Base-by-base conservation (phyloP, 495 filamentous ascomycete genomes). In the Talaromyces proteolyticus region DNA sequence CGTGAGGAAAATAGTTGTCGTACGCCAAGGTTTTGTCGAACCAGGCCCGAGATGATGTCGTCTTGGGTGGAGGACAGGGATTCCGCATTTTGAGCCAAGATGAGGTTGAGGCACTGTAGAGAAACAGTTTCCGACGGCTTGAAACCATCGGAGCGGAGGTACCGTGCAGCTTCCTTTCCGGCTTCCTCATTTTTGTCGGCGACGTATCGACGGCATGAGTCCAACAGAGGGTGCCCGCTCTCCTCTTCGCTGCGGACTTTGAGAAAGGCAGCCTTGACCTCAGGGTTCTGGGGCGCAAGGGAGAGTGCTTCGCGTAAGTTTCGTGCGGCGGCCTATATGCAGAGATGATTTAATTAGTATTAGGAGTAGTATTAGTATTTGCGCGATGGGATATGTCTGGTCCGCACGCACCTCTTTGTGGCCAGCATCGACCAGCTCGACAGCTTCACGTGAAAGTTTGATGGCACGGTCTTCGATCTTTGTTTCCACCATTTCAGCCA, bases 291-390 rank as follows among this genome's bases (percentile, higher is more conserved):
- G 19, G 81, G 78, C 14, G 78, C 77, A 42, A 87, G 67, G n/a
- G 74, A 74, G 47, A 77, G 69, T 19, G 83, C 83, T 69, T 86
- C 79, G 63, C 79, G 74, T 39, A 87, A 69, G 44, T 76, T 76
- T 47, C 79, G 71, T 34, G 76, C 73, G 21, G 77, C 80, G 42
- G 76, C 77, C 80, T 84, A 54, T 46, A 46, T 47, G 18, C 47
- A 17, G 17, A 40, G 34, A 47, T 22, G 5, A 11, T 23, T n/a
- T 11, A 42, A 19, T 42, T 42, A 4, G 3, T 1, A 14, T 4
- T 2, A 42, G 40, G 12, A 42, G 40, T 21, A 12, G 4, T 6
- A 3, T 12, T 18, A 10, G 40, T 3, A 21, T 16, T 14, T 22
- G 14, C 0, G 14, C 1, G 10, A 10, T 14, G 29, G 14, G 14